Conservation (phyloP, 179 eudicot species). For the Gypsophila paniculata region DNA sequence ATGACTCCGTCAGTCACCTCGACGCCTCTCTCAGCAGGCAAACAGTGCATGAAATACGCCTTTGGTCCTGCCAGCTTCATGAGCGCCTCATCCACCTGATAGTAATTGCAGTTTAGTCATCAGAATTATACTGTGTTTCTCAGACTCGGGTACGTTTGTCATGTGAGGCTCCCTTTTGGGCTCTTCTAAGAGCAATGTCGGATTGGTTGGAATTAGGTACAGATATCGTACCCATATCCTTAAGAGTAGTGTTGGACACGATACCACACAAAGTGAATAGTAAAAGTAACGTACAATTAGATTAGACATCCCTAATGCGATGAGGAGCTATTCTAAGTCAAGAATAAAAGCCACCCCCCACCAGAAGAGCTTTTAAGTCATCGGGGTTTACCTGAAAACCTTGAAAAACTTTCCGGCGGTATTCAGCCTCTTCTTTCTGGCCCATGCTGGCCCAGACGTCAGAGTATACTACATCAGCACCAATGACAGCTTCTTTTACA, state of each 20-base stretch:
- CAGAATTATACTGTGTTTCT: background rate
- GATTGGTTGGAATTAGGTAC: no score
- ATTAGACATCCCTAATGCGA: background rate
- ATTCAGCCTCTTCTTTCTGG: constrained; percentile 91
- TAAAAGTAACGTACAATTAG: no score
- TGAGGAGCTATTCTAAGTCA: background rate
- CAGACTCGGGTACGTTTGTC: background rate
- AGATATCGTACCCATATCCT: no score
- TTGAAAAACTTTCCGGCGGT: constrained; percentile 71
- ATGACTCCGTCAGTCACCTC: constrained; percentile 87
- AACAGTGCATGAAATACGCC: constrained; percentile 92
- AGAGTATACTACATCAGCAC: constrained; percentile 93
- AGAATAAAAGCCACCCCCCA: background rate
- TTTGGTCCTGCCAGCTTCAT: constrained; percentile 88
- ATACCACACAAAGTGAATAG: no score
- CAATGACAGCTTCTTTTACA: constrained; percentile 90
- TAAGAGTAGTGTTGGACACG: background rate
- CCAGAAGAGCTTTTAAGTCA: background rate
- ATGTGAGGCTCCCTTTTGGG: no score
- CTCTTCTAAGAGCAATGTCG: no score
- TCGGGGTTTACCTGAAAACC: constrained; percentile 77
- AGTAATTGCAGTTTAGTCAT: constrained; percentile 1
- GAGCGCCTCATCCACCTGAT: constrained; percentile 80
- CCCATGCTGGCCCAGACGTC: constrained; percentile 99
- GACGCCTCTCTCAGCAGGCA: constrained; percentile 92